phyloP scores from a whole-genome alignment of 1,284 basidiomycete species.

The Ustilago sp. region DNA sequence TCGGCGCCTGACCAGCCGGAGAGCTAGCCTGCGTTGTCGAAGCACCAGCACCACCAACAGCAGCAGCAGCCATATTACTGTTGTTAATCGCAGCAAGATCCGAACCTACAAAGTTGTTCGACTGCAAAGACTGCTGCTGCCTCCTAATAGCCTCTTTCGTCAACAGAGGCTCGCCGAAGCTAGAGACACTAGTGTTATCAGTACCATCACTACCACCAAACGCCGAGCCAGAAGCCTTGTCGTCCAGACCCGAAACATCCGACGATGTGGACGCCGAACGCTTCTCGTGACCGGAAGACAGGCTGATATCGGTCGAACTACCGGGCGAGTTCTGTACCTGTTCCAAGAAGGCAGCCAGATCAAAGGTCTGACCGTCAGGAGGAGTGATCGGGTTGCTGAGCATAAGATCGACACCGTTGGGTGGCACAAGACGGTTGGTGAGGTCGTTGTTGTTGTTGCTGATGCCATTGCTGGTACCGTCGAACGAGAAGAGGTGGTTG shows the following conservation, averaged over 20 bases:
- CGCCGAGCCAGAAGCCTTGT: constrained; percentile 23
- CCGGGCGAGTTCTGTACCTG: constrained; percentile 54
- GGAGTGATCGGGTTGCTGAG: constrained; percentile 50
- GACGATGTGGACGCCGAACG: constrained; percentile 33
- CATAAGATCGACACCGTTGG: constrained; percentile 50
- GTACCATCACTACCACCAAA: constrained; percentile 34
- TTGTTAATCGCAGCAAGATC: neutral
- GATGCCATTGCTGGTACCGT: constrained; percentile 1
- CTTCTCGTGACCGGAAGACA: constrained; percentile 35
- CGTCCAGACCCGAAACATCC: constrained; percentile 37
- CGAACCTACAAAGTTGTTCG: neutral
- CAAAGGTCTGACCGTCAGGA: constrained; percentile 52
- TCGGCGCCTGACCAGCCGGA: constrained; percentile 14
- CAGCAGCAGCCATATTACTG: neutral
- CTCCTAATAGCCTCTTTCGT: constrained; percentile 39
- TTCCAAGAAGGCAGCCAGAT: constrained; percentile 53
- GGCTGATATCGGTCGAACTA: constrained; percentile 45
- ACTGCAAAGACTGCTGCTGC: constrained; percentile 42
- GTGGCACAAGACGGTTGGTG: constrained; percentile 35
- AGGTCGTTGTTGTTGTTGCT: constrained; percentile 13
- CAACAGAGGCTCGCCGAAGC: constrained; percentile 36
- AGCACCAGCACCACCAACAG: neutral
- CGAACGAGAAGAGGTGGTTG: constrained; percentile 34
- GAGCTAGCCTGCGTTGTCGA: constrained; percentile 25
- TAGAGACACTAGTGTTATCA: constrained; percentile 43